Evolutionary conservation across 2,329 filamentous ascomycete species (phyloP).

Genomic region (Claviceps sorghi): DNA sequence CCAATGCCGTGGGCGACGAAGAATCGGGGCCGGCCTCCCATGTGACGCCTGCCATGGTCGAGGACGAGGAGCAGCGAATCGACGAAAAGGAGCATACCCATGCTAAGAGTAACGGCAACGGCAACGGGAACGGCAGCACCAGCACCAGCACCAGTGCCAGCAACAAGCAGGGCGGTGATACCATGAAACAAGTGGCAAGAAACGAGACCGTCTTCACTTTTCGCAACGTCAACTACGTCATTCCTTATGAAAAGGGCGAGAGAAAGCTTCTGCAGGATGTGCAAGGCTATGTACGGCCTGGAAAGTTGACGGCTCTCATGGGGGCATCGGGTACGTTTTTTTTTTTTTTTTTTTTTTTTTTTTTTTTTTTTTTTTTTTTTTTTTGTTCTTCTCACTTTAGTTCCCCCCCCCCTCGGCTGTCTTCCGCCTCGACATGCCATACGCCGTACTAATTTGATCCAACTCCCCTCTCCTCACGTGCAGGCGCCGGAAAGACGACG

Average conservation of each 20-base stretch:
- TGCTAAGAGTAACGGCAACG: constrained; percentile 14
- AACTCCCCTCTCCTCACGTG: too few relatives aligned
- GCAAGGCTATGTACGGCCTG: constrained; percentile 73
- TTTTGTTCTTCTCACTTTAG: too few relatives aligned
- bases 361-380: too few relatives aligned
- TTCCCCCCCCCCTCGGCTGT: too few relatives aligned
- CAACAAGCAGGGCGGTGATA: constrained; percentile 7
- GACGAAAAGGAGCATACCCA: constrained; percentile 1
- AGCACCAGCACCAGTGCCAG: background rate
- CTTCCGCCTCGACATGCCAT: too few relatives aligned
- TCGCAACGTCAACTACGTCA: constrained; percentile 34
- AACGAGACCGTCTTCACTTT: constrained; percentile 47
- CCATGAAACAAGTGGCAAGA: constrained; percentile 37
- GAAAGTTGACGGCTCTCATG: constrained; percentile 69
- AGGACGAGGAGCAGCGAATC: background rate
- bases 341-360: background rate
- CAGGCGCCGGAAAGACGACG: constrained; percentile 53
- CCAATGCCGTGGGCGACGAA: constrained; percentile 36
- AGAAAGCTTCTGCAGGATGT: constrained; percentile 60
- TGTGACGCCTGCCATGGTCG: constrained; percentile 49
- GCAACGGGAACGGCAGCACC: constrained; percentile 4
- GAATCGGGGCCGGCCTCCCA: constrained; percentile 18
- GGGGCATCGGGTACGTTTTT: constrained; percentile 30
- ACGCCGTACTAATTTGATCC: background rate
- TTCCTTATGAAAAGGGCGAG: constrained; percentile 44